Conservation (phyloP, 2,329 filamentous ascomycete genomes). For the Beauveria caledonica region DNA sequence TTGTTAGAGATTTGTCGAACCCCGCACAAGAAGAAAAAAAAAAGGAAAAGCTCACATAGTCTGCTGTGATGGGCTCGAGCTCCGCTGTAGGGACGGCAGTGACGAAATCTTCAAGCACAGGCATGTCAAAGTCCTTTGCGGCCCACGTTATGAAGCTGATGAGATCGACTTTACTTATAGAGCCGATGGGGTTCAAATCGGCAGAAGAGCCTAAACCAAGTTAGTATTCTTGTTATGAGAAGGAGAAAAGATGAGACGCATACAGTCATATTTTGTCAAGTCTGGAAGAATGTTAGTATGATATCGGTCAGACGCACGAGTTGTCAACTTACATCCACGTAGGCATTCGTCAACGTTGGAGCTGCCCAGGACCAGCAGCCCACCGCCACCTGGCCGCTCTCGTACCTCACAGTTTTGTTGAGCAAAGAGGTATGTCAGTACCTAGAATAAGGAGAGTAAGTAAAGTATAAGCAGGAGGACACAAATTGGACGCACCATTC, state of each 20-base stretch:
- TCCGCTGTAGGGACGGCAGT: slow-evolving; percentile 49
- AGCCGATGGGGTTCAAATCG: slow-evolving; percentile 27
- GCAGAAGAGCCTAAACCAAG: slow-evolving; percentile 26
- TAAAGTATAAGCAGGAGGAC: background rate
- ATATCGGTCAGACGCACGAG: background rate
- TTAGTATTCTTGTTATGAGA: background rate
- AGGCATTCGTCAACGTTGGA: slow-evolving; percentile 22
- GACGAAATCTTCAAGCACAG: slow-evolving; percentile 56
- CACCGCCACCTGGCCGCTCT: slow-evolving; percentile 18
- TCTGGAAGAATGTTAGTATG: background rate
- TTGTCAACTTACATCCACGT: slow-evolving; percentile 1
- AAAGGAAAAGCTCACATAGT: slow-evolving; percentile 15
- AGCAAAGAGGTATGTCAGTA: slow-evolving; percentile 54
- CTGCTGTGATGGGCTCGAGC: slow-evolving; percentile 33
- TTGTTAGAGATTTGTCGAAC: background rate
- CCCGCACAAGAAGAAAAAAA: too few relatives aligned
- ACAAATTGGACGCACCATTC: slow-evolving; percentile 38
- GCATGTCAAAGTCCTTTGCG: slow-evolving; percentile 46
- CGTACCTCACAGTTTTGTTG: slow-evolving; percentile 19
- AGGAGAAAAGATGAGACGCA: background rate
- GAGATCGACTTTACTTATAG: slow-evolving; percentile 49
- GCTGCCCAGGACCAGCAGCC: slow-evolving; percentile 21
- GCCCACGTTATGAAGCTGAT: slow-evolving; percentile 57
- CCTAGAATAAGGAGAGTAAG: background rate
- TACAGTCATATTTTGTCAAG: slow-evolving; percentile 28